Evolutionary conservation across 129 eudicot species (phyloP), one percentile per base, ranked within the genome.

Genomic region (Oenanthe sinensis): DNA sequence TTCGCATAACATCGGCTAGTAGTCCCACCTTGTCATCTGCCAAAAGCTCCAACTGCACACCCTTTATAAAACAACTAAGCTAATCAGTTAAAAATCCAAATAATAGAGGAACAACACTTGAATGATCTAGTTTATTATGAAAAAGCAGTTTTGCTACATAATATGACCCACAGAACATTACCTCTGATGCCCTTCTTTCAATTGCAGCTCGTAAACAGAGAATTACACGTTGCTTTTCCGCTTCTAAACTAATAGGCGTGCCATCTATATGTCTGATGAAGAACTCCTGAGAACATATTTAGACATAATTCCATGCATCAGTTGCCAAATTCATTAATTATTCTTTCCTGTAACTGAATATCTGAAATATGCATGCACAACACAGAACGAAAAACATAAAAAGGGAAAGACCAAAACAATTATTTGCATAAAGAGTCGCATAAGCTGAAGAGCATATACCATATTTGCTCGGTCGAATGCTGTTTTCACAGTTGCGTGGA

Each of bases 171-270:
- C 33, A 50, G 6, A 40, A 37, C 72, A 80, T 43, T 86, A 94
- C 98, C 96, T 88, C 84, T 14, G 96, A 88, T 80, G 96, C 93
- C 75, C 98, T 88, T 80, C 98, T 89, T 72, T 94, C 83, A 9
- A 94, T 90, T 6, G 96, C 86, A 24, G 98, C 96, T 75, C 81
- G 83, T 52, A 94, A 37, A 72, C 98, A 94, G 8, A 85, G 96
- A 58, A 87, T 87, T 84, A 94, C 89, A 0, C 97, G 89, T 75
- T 87, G 88, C 81, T 88, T 91, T 84, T 94, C 98, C 24, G 98
- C 93, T 77, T 94, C 98, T 14, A 90, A 91, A 69, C 89, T 88
- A 70, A 91, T 91, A 17, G 97, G 98, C 39, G 89, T 84, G 50
- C 97, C 98, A 77, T 94, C 96, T 48, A 78, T 49, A 79, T 91